Percentiles rank a stretch among this genome's conserved stretches.
These are phyloP conservation scores for Capsella rubella DNA, from an alignment of 441 rosid species.

Conservation along the genomic window DNA sequence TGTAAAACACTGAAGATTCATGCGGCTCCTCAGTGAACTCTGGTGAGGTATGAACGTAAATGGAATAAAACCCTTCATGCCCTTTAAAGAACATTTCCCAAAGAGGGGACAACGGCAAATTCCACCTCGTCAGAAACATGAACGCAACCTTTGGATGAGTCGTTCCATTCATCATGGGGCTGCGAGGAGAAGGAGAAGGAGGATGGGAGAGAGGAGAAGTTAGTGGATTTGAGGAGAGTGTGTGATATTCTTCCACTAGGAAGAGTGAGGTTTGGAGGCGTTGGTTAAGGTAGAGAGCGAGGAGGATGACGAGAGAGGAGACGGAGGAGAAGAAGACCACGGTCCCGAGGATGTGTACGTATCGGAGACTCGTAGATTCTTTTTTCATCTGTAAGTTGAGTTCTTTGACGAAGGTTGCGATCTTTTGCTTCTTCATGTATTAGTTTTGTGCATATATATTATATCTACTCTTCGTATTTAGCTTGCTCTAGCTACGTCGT, in stretches of 20 bases:
- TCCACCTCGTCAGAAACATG: conserved; percentile 58
- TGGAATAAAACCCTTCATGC: conserved; percentile 51
- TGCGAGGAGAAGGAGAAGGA: conserved; percentile 12
- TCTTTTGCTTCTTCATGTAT: conserved; percentile 33
- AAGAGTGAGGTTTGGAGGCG: conserved; percentile 39
- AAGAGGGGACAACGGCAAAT: conserved; percentile 56
- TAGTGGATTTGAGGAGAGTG: conserved; percentile 33
- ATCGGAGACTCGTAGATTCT: conserved; percentile 26
- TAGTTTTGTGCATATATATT: neutral
- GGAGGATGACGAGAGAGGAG: conserved; percentile 42
- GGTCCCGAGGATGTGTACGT: conserved; percentile 41
- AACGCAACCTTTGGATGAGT: conserved; percentile 56
- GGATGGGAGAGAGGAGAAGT: conserved; percentile 23
- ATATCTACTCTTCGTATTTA: neutral
- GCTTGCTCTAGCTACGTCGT: conserved; percentile 14
- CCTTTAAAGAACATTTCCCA: conserved; percentile 63
- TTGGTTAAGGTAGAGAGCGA: conserved; percentile 41
- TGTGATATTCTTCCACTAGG: conserved; percentile 19
- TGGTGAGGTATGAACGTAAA: conserved; percentile 63
- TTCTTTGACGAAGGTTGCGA: conserved; percentile 32
- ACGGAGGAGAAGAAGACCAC: conserved; percentile 38
- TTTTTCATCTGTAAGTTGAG: conserved; percentile 34
- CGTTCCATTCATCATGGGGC: neutral
- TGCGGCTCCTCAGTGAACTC: conserved; percentile 42
- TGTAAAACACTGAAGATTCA: conserved; percentile 52